Evolutionary conservation across 768 basidiomycete genomes (phyloP).

Genomic region (Cyclocybe aegerita): DNA sequence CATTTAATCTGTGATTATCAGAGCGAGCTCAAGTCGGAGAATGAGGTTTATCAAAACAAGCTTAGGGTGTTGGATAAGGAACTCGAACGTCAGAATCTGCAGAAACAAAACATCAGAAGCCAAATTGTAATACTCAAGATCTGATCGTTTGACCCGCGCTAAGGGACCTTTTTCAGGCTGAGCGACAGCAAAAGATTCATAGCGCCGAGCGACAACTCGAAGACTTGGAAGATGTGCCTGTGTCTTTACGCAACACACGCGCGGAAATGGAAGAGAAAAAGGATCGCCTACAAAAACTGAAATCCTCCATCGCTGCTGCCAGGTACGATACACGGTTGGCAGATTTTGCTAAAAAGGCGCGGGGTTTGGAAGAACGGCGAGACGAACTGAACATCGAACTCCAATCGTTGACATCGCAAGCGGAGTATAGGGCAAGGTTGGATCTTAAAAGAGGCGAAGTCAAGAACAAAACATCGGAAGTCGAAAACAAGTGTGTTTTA

Average conservation of each 20-base stretch:
- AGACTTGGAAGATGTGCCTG: conserved; percentile 49
- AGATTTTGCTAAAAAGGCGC: conserved; percentile 53
- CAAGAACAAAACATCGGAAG: conserved; percentile 61
- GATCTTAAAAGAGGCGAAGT: conserved; percentile 72
- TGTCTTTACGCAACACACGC: conserved; percentile 51
- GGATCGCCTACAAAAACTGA: conserved; percentile 56
- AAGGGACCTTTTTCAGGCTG: conserved; percentile 33
- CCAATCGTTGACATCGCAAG: conserved; percentile 69
- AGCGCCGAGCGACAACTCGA: conserved; percentile 58
- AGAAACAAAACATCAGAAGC: conserved; percentile 49
- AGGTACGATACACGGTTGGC: conserved; percentile 65
- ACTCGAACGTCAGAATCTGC: conserved; percentile 52
- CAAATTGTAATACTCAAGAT: conserved; percentile 48
- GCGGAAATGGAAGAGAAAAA: conserved; percentile 74
- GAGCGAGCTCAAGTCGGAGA: conserved; percentile 54
- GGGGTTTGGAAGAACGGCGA: conserved; percentile 63
- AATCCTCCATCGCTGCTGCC: conserved; percentile 53
- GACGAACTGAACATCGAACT: conserved; percentile 74
- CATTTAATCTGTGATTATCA: conserved; percentile 20
- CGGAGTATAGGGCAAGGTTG: conserved; percentile 77
- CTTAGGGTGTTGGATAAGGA: conserved; percentile 56
- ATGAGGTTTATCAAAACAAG: conserved; percentile 65
- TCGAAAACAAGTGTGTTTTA: conserved; percentile 62
- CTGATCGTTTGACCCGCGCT: not conserved
- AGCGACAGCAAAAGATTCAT: conserved; percentile 50